A percentile compares a stretch with the other conserved stretches of the same genome.
These are phyloP conservation scores for Silene vulgaris DNA, from an alignment of 179 eudicot genomes.

Conservation along the genomic window DNA sequence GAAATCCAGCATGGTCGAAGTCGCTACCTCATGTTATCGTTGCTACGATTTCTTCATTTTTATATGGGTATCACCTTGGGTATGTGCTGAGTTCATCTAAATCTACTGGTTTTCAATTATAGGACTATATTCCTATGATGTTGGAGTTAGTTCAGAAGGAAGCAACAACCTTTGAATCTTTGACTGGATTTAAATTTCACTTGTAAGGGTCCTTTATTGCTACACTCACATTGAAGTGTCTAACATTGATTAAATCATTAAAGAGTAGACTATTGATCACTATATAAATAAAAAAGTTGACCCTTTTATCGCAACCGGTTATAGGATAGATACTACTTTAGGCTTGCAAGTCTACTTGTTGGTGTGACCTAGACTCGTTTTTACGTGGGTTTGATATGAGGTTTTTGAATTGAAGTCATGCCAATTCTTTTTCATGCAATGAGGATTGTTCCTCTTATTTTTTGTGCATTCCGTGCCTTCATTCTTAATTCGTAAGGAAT, in stretches of 20 bases:
- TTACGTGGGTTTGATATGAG: background rate
- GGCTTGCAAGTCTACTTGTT: background rate
- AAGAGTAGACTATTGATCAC: background rate
- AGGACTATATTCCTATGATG: no score
- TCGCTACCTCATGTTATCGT: conserved; percentile 74
- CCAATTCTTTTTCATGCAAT: no score
- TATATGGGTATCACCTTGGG: conserved; percentile 94
- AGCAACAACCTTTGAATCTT: background rate
- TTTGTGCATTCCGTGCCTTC: no score
- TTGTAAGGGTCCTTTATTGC: background rate
- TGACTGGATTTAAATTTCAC: background rate
- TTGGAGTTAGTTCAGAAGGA: background rate
- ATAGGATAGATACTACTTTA: background rate
- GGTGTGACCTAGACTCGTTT: background rate
- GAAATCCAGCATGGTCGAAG: conserved; percentile 64
- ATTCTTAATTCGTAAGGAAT: no score
- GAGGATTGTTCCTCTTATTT: background rate
- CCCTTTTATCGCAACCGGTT: background rate
- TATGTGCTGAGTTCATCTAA: conserved; percentile 27
- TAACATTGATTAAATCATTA: background rate
- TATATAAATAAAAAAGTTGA: background rate
- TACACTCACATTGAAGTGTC: background rate
- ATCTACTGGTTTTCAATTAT: no score
- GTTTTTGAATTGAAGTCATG: background rate
- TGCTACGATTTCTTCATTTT: conserved; percentile 65